phyloP scores from a whole-genome alignment of 345 rosid species.

The Brassica rapa region DNA sequence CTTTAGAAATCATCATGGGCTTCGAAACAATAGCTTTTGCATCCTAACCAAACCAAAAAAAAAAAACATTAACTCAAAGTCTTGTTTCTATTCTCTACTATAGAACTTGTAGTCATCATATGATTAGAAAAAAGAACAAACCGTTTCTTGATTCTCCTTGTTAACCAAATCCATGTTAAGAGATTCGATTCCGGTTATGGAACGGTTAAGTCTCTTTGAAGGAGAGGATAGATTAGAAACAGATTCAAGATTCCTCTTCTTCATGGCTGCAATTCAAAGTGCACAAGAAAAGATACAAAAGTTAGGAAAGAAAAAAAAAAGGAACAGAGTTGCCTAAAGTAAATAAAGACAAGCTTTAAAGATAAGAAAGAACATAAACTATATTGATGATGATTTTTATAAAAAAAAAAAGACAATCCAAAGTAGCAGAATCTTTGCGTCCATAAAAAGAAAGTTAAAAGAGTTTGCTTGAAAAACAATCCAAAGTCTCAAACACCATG shows the following conservation, averaged over 20 bases:
- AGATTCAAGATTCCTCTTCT: conserved; percentile 67
- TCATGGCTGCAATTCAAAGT: conserved; percentile 70
- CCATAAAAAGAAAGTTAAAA: conserved; percentile 47
- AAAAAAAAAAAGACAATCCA: conserved; percentile 26
- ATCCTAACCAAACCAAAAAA: conserved; percentile 20
- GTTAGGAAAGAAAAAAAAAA: background rate
- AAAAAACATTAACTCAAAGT: background rate
- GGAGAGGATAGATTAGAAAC: conserved; percentile 49
- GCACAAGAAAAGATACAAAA: conserved; percentile 12
- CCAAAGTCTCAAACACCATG: conserved; percentile 41
- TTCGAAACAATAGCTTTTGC: conserved; percentile 39
- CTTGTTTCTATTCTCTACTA: background rate
- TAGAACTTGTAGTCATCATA: background rate
- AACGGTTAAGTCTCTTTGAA: conserved; percentile 55
- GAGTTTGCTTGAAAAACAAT: conserved; percentile 56
- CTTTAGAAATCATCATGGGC: conserved; percentile 65
- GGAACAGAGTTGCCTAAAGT: conserved; percentile 18
- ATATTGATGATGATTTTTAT: background rate
- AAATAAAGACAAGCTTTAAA: conserved; percentile 29
- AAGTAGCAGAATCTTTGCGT: conserved; percentile 50
- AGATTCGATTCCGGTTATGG: conserved; percentile 43
- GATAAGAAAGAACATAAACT: conserved; percentile 11
- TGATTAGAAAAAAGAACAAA: conserved; percentile 35
- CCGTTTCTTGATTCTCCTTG: conserved; percentile 53
- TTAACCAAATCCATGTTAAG: conserved; percentile 43